Percentiles rank a stretch among this genome's conserved stretches.
phyloP scores from a whole-genome alignment of 2,329 filamentous ascomycete species.

The Plenodomus tracheiphilus region DNA sequence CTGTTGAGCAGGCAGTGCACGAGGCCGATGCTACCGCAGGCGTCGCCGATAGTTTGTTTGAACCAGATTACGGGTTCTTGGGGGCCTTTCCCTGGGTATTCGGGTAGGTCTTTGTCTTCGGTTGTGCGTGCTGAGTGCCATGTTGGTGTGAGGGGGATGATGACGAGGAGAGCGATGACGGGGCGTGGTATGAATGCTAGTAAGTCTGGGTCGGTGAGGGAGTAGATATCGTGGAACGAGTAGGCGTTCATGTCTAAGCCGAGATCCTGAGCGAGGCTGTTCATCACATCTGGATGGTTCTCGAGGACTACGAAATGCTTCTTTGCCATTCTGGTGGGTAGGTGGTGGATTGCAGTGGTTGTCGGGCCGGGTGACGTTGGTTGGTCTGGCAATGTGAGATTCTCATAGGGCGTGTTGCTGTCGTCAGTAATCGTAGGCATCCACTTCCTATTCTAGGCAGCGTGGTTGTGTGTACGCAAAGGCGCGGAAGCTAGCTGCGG shows the following conservation, averaged over 20 bases:
- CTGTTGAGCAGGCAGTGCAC: constrained; percentile 60
- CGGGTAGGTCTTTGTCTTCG: constrained; percentile 46
- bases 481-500: neutral
- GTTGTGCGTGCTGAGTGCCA: constrained; percentile 46
- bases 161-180: constrained; percentile 58
- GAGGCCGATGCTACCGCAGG: constrained; percentile 62
- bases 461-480: neutral
- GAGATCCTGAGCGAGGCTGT: constrained; percentile 53
- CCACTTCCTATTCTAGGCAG: constrained; percentile 2
- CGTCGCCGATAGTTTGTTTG: constrained; percentile 61
- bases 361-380: neutral
- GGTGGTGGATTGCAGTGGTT: neutral
- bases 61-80: constrained; percentile 62
- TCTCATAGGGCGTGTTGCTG: neutral
- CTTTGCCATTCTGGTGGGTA: constrained; percentile 23
- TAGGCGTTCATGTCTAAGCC: constrained; percentile 50
- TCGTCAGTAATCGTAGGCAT: neutral
- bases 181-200: constrained; percentile 57
- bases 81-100: constrained; percentile 53
- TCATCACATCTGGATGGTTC: constrained; percentile 61
- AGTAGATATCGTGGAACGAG: constrained; percentile 59
- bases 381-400: neutral
- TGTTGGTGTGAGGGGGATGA: constrained; percentile 50
- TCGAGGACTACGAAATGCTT: constrained; percentile 43
- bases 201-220: constrained; percentile 54